phyloP scores from a whole-genome alignment of 441 rosid species.

The Biscutella laevigata region DNA sequence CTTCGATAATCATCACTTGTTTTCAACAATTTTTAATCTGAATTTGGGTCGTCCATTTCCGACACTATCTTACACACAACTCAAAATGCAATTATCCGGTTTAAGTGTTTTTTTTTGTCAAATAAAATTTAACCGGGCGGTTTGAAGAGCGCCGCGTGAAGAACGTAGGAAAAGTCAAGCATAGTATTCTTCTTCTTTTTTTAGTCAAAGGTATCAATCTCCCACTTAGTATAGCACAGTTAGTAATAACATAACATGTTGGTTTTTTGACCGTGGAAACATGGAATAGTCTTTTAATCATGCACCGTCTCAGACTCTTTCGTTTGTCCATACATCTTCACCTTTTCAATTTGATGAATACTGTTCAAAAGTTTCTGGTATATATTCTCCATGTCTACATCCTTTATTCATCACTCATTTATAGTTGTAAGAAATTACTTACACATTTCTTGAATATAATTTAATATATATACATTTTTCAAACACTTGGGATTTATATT shows the following conservation, averaged over 20 bases:
- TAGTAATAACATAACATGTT: too few relatives aligned
- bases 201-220: slow-evolving; percentile 20
- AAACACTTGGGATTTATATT: too few relatives aligned
- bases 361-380: slow-evolving; percentile 14
- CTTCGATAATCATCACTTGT: too few relatives aligned
- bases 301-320: slow-evolving; percentile 12
- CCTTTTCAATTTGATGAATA: slow-evolving; percentile 8
- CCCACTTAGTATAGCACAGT: too few relatives aligned
- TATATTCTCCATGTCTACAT: too few relatives aligned
- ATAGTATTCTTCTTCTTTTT: not conserved
- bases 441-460: too few relatives aligned
- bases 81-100: slow-evolving; percentile 7
- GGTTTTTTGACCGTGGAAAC: slow-evolving; percentile 4
- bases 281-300: slow-evolving; percentile 2
- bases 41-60: too few relatives aligned
- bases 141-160: slow-evolving; percentile 18
- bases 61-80: too few relatives aligned
- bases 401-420: too few relatives aligned
- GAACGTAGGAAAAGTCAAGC: not conserved
- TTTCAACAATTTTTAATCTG: too few relatives aligned
- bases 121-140: slow-evolving; percentile 10
- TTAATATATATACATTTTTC: too few relatives aligned
- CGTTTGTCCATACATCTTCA: not conserved
- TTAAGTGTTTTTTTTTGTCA: not conserved
- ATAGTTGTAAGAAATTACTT: too few relatives aligned